Conservation (phyloP, 495 filamentous ascomycete genomes). For the Ascodesmis nigricans region DNA sequence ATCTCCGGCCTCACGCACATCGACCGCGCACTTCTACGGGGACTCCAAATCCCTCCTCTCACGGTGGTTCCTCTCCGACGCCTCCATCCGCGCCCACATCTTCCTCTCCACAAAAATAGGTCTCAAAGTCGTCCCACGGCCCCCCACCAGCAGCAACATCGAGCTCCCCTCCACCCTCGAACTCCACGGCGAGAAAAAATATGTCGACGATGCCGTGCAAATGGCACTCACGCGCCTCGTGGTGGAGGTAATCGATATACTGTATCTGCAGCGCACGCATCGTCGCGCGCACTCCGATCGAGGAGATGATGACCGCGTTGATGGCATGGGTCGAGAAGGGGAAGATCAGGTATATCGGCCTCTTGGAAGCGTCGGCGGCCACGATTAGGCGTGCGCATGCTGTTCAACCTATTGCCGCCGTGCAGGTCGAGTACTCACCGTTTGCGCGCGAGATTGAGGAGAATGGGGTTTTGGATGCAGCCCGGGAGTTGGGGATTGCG, state of each 20-base stretch:
- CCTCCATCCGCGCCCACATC: slow-evolving; percentile 32
- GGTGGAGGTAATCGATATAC: slow-evolving; percentile 34
- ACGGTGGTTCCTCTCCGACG: slow-evolving; percentile 33
- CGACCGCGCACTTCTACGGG: slow-evolving; percentile 34
- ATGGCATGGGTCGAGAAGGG: too few relatives aligned
- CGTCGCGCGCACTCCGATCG: slow-evolving; percentile 34
- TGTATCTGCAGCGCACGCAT: slow-evolving; percentile 38
- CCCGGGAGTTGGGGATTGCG: slow-evolving; percentile 28
- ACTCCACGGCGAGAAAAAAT: too few relatives aligned
- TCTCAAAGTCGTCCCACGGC: too few relatives aligned
- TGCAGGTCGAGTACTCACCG: slow-evolving; percentile 41
- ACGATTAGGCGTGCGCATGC: slow-evolving; percentile 37
- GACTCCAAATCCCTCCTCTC: slow-evolving; percentile 35
- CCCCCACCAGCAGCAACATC: too few relatives aligned
- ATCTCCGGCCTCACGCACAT: slow-evolving; percentile 35
- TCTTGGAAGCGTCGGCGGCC: too few relatives aligned
- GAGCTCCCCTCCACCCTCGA: too few relatives aligned
- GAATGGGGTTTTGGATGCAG: slow-evolving; percentile 13
- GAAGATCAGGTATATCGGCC: too few relatives aligned
- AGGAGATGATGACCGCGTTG: slow-evolving; percentile 36
- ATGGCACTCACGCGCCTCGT: slow-evolving; percentile 31
- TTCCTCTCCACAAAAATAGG: slow-evolving; percentile 40
- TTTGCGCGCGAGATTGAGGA: slow-evolving; percentile 38
- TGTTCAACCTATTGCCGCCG: slow-evolving; percentile 35
- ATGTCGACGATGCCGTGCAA: too few relatives aligned